These are phyloP conservation scores for Trichosporon inkin DNA, from an alignment of 1,284 basidiomycete genomes.

Conservation along the genomic window DNA sequence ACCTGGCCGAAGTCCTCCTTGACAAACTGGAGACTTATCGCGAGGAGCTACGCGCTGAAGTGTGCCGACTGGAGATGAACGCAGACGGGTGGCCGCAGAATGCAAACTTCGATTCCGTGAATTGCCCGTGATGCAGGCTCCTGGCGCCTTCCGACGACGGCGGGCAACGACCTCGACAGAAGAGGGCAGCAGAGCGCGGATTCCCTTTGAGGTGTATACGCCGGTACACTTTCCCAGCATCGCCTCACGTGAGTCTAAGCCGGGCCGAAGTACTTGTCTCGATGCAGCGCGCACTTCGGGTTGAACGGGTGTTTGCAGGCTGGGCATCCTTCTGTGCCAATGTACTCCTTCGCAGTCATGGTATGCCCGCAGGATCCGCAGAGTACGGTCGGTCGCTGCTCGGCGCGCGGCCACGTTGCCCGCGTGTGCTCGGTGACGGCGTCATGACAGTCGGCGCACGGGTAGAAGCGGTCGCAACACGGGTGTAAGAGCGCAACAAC, in stretches of 20 bases:
- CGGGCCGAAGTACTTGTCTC: background rate
- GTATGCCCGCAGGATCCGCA: background rate
- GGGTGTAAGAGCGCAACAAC: background rate
- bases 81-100: no score
- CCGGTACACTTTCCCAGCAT: no score
- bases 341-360: background rate
- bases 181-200: no score
- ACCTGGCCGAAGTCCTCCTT: no score
- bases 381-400: background rate
- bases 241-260: background rate
- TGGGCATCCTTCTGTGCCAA: background rate
- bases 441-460: slow-evolving; percentile 1
- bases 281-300: background rate
- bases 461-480: background rate
- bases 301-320: background rate
- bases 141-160: no score
- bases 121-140: no score
- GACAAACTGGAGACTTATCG: no score
- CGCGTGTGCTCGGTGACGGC: background rate
- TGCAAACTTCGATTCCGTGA: no score
- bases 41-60: no score
- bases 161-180: no score
- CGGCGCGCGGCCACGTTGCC: background rate
- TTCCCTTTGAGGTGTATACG: no score
- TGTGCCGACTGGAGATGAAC: no score